These are phyloP conservation scores for Coemansia sp. DNA, from an alignment of 192 early-diverging fungal genomes.

Conservation along the genomic window DNA sequence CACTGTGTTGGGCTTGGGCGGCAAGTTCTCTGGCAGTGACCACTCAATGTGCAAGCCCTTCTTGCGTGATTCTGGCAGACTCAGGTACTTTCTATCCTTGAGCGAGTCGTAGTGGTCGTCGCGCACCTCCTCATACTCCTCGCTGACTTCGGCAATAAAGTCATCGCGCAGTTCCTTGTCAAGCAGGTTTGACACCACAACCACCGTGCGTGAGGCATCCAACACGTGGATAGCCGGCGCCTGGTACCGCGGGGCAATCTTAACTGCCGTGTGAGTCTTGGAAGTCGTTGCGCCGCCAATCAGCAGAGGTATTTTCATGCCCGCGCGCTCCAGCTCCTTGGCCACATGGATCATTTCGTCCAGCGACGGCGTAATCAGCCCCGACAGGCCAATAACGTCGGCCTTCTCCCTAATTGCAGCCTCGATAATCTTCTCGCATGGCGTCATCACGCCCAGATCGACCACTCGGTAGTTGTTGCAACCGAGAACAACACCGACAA, in stretches of 20 bases:
- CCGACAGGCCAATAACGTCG: slow-evolving; percentile 89
- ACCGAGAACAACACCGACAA: slow-evolving; percentile 93
- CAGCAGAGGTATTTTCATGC: slow-evolving; percentile 84
- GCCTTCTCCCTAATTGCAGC: slow-evolving; percentile 85
- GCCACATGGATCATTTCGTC: slow-evolving; percentile 98
- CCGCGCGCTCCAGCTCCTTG: slow-evolving; percentile 85
- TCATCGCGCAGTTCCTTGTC: slow-evolving; percentile 79
- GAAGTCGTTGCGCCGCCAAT: slow-evolving; percentile 96
- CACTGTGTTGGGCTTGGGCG: slow-evolving; percentile 78
- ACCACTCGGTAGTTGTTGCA: slow-evolving; percentile 97
- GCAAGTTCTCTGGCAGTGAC: slow-evolving; percentile 57
- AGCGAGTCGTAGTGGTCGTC: slow-evolving; percentile 92
- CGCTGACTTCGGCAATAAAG: slow-evolving; percentile 81
- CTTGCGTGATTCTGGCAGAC: slow-evolving; percentile 67
- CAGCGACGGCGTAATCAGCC: slow-evolving; percentile 91
- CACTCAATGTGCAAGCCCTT: slow-evolving; percentile 71
- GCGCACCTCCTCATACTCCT: slow-evolving; percentile 93
- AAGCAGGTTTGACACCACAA: slow-evolving; percentile 85
- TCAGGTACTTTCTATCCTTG: slow-evolving; percentile 79
- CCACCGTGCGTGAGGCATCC: slow-evolving; percentile 89
- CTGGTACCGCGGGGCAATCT: slow-evolving; percentile 88
- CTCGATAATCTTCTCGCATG: slow-evolving; percentile 90
- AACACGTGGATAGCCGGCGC: slow-evolving; percentile 81
- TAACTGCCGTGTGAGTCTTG: slow-evolving; percentile 96
- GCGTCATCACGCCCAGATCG: slow-evolving; percentile 94